These are phyloP conservation scores for Aspergillus sp. DNA, from an alignment of 2,329 filamentous ascomycete species.

Conservation along the genomic window DNA sequence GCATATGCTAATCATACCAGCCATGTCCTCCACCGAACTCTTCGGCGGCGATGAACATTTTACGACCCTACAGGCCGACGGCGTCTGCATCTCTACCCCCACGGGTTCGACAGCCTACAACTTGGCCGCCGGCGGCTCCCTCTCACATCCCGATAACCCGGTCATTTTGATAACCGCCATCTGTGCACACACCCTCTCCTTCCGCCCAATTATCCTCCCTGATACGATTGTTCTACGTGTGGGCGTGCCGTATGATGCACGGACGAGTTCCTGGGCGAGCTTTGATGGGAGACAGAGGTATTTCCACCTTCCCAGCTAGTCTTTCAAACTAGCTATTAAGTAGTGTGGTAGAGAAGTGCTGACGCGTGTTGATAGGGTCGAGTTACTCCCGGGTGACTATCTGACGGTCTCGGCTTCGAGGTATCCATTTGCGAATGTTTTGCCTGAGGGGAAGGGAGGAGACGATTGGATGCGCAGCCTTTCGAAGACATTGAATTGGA, in stretches of 20 bases:
- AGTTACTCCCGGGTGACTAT: constrained; percentile 56
- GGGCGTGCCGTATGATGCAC: constrained; percentile 91
- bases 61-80: constrained; percentile 90
- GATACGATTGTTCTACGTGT: constrained; percentile 93
- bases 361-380: constrained; percentile 39
- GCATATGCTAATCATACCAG: constrained; percentile 47
- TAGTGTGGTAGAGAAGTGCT: neutral
- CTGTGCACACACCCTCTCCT: constrained; percentile 91
- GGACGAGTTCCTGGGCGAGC: constrained; percentile 92
- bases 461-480: constrained; percentile 58
- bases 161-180: constrained; percentile 95
- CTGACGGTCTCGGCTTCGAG: constrained; percentile 57
- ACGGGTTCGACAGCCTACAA: constrained; percentile 97
- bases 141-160: constrained; percentile 95
- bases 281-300: constrained; percentile 89
- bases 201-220: constrained; percentile 93
- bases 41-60: constrained; percentile 96
- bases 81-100: constrained; percentile 89
- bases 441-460: constrained; percentile 48
- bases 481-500: constrained; percentile 57
- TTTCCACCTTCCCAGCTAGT: constrained; percentile 15
- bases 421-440: constrained; percentile 57
- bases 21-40: constrained; percentile 89
- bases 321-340: neutral
- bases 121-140: constrained; percentile 88